Base-by-base conservation (phyloP, 2,329 filamentous ascomycete genomes). In the Fusarium nelsonii region DNA sequence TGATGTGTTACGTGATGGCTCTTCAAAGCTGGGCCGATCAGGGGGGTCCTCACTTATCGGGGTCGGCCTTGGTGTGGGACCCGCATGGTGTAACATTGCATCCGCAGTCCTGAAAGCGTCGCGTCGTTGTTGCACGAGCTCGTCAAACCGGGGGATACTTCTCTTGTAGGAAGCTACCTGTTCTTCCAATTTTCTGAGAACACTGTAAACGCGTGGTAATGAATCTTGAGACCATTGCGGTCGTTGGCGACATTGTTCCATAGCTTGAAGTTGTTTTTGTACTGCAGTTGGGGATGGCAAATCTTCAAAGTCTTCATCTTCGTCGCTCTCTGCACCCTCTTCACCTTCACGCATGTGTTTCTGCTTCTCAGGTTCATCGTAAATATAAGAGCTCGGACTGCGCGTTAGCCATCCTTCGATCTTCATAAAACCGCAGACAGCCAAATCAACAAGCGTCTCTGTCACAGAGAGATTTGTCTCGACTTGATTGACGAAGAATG, bases 321-420 rank as follows among this genome's bases (percentile, higher is more conserved):
- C 48, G 12, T 73, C 73, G 2, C 45, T 70, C n/a, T 73, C 73
- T 15, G 58, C 39, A 4, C 26, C 53, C 20, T 65, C 67, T 4
- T 66, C 57, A 11, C 64, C 68, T 18, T 44, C 20, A 5, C 55
- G 16, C 14, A 50, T 57, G 8, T 20, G 53, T 36, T 53, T 53
- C 9, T 36, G 8, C 11, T 53, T 73, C 74, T 84, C 67, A 72
- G 83, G 57, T 78, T 84, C 65, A 76, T 81, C 66, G 48, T 85
- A 84, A 10, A 83, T 82, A 61, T 87, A 92, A 8, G 82, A 81
- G 74, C 90, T 83, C 6, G 92, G 91, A 54, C 91, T 88, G 16
- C 93, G 90, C 8, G 95, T 83, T 32, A 98, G 82, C 95, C 96
- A 99, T n/a, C 92, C 92, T 75, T 97, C 93, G 14, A 97, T 85